Base-by-base conservation (phyloP, 2,329 filamentous ascomycete species). In the Xylaria sp. region DNA sequence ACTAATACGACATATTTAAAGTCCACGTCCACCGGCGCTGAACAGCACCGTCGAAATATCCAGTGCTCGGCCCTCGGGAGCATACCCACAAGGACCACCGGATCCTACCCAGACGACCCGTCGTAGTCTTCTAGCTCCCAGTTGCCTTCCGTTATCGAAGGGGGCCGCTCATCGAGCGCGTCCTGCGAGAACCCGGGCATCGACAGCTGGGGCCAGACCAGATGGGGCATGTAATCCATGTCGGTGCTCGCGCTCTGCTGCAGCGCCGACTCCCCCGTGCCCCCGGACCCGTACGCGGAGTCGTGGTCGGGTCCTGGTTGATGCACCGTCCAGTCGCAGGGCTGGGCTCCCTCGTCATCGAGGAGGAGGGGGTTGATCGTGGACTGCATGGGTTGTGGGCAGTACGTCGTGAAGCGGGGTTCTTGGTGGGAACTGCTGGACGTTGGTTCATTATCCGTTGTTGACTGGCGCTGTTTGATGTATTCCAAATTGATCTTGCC, bases 271-370 rank as follows among this genome's bases (percentile, higher is more conserved):
- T 59, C 31, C 3, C 29, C 17, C 4, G 27, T 1, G 15, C 20
- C 53, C n/a, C 22, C 27, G 20, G 63, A 66, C 17, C 2, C 51
- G 29, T 66, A 66, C 1, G 50, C 63, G n/a, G 63, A 66, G 29
- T 66, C 63, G 2, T 56, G 38, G 22, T 38, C 31, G 6, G 39
- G 39, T 17, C 15, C 2, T 10, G 29, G 10, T 7, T 62, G 49
- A 2, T 3, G 15, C 5, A 45, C 1, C 5, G 1, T 15, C 51
- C 51, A 62, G 17, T 57, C 5, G 1, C 10, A 5, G 25, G 17
- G 51, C 5, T 10, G 57, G 2, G 10, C 1, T 36, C 6, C 33
- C 13, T 36, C 33, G 3, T 61, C 63, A 17, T 65, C 63, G n/a
- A 65, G 63, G 3, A 5, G 6, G 11, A 65, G 51, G 3, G 31